Evolutionary conservation across 2,329 filamentous ascomycete genomes (phyloP), one percentile per base, ranked within the genome.

Genomic region (Fusarium newnesense): DNA sequence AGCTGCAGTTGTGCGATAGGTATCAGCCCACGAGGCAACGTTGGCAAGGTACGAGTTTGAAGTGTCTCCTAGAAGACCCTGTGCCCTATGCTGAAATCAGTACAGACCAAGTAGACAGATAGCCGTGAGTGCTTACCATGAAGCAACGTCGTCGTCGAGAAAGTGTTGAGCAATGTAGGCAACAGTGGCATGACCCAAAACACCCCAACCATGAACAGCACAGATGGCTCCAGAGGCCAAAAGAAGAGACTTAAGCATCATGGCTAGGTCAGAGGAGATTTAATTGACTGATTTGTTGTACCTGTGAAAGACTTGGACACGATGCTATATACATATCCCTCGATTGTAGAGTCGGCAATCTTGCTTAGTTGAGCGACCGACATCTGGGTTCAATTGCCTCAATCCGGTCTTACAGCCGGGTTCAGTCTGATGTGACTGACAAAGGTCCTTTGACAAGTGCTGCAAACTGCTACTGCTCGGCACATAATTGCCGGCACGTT

Each of bases 11-110:
- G 60, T 26, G 52, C 60, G 60, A 11, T 63, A 63, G 26, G 60
- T 63, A 5, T 63, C 60, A n/a, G 60, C 60, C 60, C 60, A 63
- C 4, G 60, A 63, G 11, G 60, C 60, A 18, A 63, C 15, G 12
- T 28, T 63, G 34, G 60, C 60, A 40, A 63, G 60, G n/a, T 63
- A 63, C 4, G 60, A 63, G 24, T 59, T 40, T 16, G 60, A 63
- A 21, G 60, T 59, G 8, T 63, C 60, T 0, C 60, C 52, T 2
- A 63, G 26, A 40, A 63, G 9, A 19, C 60, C 32, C 21, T 63
- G 60, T 19, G 60, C 42, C 60, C 60, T 63, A 7, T 59, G 34
- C 4, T 9, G 4, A 9, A 11, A 11, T 61, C 4, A 61, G 30
- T 37, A 47, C 7, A 9, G 9, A 24, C 4, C 4, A 30, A 21